These are phyloP conservation scores for Discostella pseudostelligera DNA, from an alignment of 108 stramenopile genomes.

Conservation along the genomic window DNA sequence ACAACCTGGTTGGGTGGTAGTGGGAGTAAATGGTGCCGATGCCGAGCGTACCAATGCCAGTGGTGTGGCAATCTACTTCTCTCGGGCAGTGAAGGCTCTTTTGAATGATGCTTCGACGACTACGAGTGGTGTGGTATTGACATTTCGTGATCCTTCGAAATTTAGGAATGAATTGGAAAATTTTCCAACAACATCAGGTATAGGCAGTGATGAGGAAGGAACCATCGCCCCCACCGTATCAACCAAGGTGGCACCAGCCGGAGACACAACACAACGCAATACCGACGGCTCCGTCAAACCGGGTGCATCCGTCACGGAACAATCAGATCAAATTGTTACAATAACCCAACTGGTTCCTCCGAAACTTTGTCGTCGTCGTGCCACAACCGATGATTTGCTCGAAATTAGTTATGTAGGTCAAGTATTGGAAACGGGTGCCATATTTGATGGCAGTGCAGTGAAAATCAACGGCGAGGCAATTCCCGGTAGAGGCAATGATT, in stretches of 20 bases:
- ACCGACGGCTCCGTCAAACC: constrained; percentile 55
- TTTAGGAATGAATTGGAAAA: constrained; percentile 55
- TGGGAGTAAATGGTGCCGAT: constrained; percentile 59
- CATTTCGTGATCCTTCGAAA: constrained; percentile 66
- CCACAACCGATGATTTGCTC: constrained; percentile 70
- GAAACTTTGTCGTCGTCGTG: constrained; percentile 66
- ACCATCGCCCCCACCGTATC: constrained; percentile 39
- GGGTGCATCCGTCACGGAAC: constrained; percentile 46
- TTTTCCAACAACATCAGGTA: constrained; percentile 12
- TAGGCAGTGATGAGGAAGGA: not conserved
- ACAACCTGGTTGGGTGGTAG: constrained; percentile 64
- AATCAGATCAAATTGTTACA: constrained; percentile 71
- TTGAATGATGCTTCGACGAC: constrained; percentile 14
- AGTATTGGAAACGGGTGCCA: constrained; percentile 67
- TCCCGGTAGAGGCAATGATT: constrained; percentile 83
- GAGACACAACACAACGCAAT: constrained; percentile 75
- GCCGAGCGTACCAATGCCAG: constrained; percentile 62
- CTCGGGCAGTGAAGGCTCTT: constrained; percentile 37
- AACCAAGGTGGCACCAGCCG: constrained; percentile 79
- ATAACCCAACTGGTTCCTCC: constrained; percentile 75
- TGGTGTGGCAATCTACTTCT: constrained; percentile 71
- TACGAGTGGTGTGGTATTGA: constrained; percentile 41
- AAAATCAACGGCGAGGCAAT: constrained; percentile 74
- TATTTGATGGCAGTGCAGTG: constrained; percentile 82
- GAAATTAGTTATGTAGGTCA: constrained; percentile 78